These are phyloP conservation scores for Neonectria ditissima DNA, from an alignment of 2,329 filamentous ascomycete genomes.

Conservation along the genomic window DNA sequence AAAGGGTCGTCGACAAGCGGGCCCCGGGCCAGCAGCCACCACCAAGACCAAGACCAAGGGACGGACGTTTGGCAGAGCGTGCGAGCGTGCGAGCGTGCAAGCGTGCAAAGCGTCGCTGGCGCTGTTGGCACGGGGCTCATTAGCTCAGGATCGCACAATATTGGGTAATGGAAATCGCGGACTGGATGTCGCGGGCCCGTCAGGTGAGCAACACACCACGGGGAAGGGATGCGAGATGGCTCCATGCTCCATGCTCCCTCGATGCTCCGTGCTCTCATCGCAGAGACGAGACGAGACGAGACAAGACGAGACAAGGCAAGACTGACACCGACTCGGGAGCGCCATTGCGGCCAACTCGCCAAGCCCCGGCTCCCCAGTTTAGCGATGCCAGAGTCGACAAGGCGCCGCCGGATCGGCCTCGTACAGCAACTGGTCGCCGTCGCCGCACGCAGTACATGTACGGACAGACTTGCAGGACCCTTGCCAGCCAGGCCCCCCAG, in stretches of 20 bases:
- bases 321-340: conserved; percentile 7
- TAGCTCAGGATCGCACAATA: conserved; percentile 50
- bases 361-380: conserved; percentile 12
- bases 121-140: conserved; percentile 44
- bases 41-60: too few relatives aligned
- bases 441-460: too few relatives aligned
- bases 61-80: conserved; percentile 35
- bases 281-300: too few relatives aligned
- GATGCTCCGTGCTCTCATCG: too few relatives aligned
- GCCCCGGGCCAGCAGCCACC: conserved; percentile 25
- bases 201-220: conserved; percentile 47
- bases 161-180: conserved; percentile 64
- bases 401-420: conserved; percentile 38
- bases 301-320: too few relatives aligned
- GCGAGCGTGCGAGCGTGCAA: too few relatives aligned
- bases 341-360: conserved; percentile 3
- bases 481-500: too few relatives aligned
- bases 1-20: conserved; percentile 12
- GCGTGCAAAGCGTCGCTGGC: too few relatives aligned
- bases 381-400: conserved; percentile 35
- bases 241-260: not conserved
- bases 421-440: not conserved
- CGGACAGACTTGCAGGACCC: too few relatives aligned
- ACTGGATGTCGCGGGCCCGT: conserved; percentile 49
- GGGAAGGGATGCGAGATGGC: conserved; percentile 28